Percentiles rank a stretch among this genome's conserved stretches.
Evolutionary conservation across 306 rosid genomes (phyloP).

Genomic region (Vigna nakashimae): DNA sequence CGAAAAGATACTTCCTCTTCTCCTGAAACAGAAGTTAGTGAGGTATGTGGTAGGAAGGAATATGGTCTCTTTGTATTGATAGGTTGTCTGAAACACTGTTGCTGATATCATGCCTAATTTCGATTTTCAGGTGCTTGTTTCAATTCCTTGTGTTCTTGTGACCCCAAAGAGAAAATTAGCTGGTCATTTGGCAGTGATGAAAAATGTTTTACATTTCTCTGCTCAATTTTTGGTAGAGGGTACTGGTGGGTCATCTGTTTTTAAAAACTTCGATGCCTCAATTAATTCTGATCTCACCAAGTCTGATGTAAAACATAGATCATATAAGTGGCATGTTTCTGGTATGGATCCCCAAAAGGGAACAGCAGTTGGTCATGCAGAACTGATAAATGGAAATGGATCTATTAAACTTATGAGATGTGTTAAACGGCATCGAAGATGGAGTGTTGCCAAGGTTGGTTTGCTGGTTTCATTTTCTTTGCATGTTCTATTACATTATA

Average conservation of each 20-base stretch:
- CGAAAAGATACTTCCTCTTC: conserved; percentile 68
- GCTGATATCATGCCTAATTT: conserved; percentile 42
- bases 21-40: conserved; percentile 74
- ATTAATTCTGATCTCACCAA: conserved; percentile 67
- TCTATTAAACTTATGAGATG: conserved; percentile 64
- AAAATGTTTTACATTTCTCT: conserved; percentile 87
- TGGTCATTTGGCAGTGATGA: conserved; percentile 92
- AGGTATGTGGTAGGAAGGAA: conserved; percentile 63
- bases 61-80: conserved; percentile 30
- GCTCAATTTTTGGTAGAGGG: conserved; percentile 94
- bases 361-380: conserved; percentile 51
- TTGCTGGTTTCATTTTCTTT: conserved; percentile 43
- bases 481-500: conserved; percentile 24
- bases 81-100: conserved; percentile 30
- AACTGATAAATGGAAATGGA: conserved; percentile 63
- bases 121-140: conserved; percentile 79
- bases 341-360: conserved; percentile 72
- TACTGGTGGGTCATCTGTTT: conserved; percentile 90
- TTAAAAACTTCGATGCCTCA: conserved; percentile 71
- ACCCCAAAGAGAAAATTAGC: conserved; percentile 91
- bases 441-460: conserved; percentile 89
- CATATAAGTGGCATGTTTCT: conserved; percentile 67
- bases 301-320: conserved; percentile 70
- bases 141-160: conserved; percentile 86
- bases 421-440: conserved; percentile 91